Conservation (phyloP, 2,329 filamentous ascomycete genomes). For the Leptographium wingfieldii region DNA sequence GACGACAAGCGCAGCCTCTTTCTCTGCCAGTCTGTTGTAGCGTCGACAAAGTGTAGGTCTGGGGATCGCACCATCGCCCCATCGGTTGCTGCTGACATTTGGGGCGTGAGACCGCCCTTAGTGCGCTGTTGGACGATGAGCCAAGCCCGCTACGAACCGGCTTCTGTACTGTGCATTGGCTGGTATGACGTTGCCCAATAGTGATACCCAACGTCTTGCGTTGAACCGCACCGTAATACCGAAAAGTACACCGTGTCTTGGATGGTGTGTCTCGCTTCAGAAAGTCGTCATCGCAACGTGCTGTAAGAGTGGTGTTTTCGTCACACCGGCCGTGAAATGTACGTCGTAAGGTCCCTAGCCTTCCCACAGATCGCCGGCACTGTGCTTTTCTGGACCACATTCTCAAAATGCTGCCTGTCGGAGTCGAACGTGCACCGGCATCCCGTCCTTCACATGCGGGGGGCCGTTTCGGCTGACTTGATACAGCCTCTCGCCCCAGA, state of each 20-base stretch:
- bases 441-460: slow-evolving; percentile 23
- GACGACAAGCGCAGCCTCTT: background rate
- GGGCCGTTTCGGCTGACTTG: slow-evolving; percentile 14
- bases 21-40: no score
- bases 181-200: no score
- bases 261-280: background rate
- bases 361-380: no score
- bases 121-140: background rate
- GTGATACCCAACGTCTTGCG: no score
- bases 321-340: no score
- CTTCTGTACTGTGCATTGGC: background rate
- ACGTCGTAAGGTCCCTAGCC: no score
- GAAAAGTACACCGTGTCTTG: background rate
- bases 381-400: background rate
- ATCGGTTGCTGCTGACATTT: background rate
- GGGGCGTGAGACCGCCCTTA: background rate
- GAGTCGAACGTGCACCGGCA: slow-evolving; percentile 24
- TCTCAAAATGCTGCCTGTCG: background rate
- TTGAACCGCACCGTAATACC: background rate
- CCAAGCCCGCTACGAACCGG: background rate
- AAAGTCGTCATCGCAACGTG: background rate
- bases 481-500: slow-evolving; percentile 21
- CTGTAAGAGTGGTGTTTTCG: no score
- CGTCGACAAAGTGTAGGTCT: background rate
- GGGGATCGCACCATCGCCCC: background rate